These are phyloP conservation scores for Colletotrichum tanaceti DNA, from an alignment of 2,329 filamentous ascomycete species.

Conservation along the genomic window DNA sequence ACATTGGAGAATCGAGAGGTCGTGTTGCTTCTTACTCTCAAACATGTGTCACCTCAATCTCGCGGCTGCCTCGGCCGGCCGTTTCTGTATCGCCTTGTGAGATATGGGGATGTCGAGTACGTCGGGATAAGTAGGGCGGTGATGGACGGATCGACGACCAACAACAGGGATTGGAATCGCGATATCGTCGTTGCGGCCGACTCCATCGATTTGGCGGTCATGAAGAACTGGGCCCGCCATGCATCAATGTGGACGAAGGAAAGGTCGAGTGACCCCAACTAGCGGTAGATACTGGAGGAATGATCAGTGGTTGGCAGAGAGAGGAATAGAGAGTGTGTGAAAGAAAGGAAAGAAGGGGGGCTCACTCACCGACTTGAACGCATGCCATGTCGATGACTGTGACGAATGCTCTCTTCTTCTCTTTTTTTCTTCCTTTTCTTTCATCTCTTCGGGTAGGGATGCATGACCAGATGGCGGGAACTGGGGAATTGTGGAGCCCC, in stretches of 20 bases:
- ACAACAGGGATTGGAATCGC: background rate
- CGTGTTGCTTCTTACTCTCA: slow-evolving; percentile 18
- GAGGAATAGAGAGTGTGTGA: background rate
- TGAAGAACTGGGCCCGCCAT: slow-evolving; percentile 23
- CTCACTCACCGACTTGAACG: slow-evolving; percentile 32
- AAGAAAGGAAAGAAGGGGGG: no score
- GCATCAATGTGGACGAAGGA: slow-evolving; percentile 24
- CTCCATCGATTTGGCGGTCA: slow-evolving; percentile 19
- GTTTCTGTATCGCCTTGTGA: slow-evolving; percentile 10
- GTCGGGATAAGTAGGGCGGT: background rate
- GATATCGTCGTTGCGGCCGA: background rate
- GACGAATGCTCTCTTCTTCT: background rate
- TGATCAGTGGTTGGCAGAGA: background rate
- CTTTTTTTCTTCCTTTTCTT: no score
- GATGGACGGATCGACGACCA: slow-evolving; percentile 13
- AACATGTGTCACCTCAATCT: slow-evolving; percentile 29
- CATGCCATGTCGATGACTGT: slow-evolving; percentile 11
- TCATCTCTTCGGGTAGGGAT: slow-evolving; percentile 31
- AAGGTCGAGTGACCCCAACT: slow-evolving; percentile 6
- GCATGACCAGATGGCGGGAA: slow-evolving; percentile 34
- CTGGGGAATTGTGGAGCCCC: slow-evolving; percentile 1
- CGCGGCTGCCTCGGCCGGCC: slow-evolving; percentile 10
- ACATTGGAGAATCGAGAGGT: background rate
- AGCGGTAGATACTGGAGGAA: slow-evolving; percentile 29
- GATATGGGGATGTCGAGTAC: background rate